Base-by-base conservation (phyloP, 805 yeast genomes). In the Candida ascalaphidarum region DNA sequence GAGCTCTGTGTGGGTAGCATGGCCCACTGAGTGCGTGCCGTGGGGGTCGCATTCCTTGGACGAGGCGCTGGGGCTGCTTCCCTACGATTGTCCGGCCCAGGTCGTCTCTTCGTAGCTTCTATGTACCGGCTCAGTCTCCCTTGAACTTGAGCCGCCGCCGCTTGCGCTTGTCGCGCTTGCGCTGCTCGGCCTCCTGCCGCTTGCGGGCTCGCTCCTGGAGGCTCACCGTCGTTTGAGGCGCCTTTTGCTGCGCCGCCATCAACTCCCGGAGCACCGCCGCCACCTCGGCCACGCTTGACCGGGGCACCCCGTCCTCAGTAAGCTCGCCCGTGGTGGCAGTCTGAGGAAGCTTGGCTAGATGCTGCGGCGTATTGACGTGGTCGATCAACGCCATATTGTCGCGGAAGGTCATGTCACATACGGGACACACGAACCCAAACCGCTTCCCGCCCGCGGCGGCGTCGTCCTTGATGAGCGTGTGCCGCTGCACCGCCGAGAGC, bases 351-450 rank as follows among this genome's bases (percentile, higher is more conserved):
- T 37, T 39, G 12, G 27, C 14, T 15, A 34, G 34, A 52, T 81
- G 97, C 35, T 69, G 77, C 20, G 75, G 76, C 21, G 85, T 74
- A 45, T 83, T 85, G 45, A 84, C 59, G 56, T 92, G 97, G 46
- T 88, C 94, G 3, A 84, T 65, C 48, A 77, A 75, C 36, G 85
- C 81, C 40, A 85, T 56, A 32, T 81, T 80, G 48, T 92, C 96
- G 45, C 85, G 77, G 55, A 74, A 89, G 2, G 89, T 78, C 33
- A 83, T 51, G 37, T 79, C 73, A 52, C 98, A 92, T 2, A 72
- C 51, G 8, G 79, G 81, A 54, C 98, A 92, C 41, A 71, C 71
- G 53, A 89, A 89, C 14, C 96, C 96, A 35, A 83, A 82, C 15
- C 81, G 73, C 67, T 30, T 85, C 74, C 35, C 58, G 24, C 40